These are phyloP conservation scores for Daldinia concentrica DNA, from an alignment of 495 filamentous ascomycete species.

Conservation along the genomic window DNA sequence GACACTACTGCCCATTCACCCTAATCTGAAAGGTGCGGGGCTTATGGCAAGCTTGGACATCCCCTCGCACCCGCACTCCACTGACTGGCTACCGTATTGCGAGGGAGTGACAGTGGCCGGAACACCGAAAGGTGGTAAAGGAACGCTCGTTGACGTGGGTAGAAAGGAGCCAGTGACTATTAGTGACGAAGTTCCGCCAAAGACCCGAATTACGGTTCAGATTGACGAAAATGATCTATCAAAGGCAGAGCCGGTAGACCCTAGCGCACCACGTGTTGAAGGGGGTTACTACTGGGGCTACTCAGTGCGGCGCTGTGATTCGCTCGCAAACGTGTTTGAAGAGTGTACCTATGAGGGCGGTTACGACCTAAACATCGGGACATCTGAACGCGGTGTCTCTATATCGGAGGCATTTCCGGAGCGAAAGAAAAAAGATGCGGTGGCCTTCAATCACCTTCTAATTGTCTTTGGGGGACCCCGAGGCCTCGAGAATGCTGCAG, in stretches of 20 bases:
- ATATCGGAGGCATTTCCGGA: slow-evolving; percentile 58
- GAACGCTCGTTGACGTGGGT: slow-evolving; percentile 69
- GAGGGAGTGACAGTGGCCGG: slow-evolving; percentile 69
- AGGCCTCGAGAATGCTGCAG: slow-evolving; percentile 74
- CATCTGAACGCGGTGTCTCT: slow-evolving; percentile 73
- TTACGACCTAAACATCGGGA: slow-evolving; percentile 76
- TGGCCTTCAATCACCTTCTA: slow-evolving; percentile 70
- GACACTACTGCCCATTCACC: slow-evolving; percentile 73
- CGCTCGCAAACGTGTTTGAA: slow-evolving; percentile 72
- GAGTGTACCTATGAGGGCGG: slow-evolving; percentile 69
- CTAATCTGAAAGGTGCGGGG: slow-evolving; percentile 71
- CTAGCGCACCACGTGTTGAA: slow-evolving; percentile 68
- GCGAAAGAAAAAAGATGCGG: slow-evolving; percentile 43
- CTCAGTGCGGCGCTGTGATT: slow-evolving; percentile 64
- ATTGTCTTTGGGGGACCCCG: slow-evolving; percentile 77
- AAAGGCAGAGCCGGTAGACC: slow-evolving; percentile 64
- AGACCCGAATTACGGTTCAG: slow-evolving; percentile 72
- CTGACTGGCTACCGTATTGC: slow-evolving; percentile 75
- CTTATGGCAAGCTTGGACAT: slow-evolving; percentile 76
- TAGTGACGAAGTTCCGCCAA: slow-evolving; percentile 60
- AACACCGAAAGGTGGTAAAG: slow-evolving; percentile 49
- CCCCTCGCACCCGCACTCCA: slow-evolving; percentile 73
- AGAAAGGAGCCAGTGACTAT: slow-evolving; percentile 63
- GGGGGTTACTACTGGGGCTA: slow-evolving; percentile 84
- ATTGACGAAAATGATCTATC: slow-evolving; percentile 58